Percentiles rank a stretch among this genome's conserved stretches.
phyloP scores from a whole-genome alignment of 2,329 filamentous ascomycete genomes.

The Coniochaeta sp. region DNA sequence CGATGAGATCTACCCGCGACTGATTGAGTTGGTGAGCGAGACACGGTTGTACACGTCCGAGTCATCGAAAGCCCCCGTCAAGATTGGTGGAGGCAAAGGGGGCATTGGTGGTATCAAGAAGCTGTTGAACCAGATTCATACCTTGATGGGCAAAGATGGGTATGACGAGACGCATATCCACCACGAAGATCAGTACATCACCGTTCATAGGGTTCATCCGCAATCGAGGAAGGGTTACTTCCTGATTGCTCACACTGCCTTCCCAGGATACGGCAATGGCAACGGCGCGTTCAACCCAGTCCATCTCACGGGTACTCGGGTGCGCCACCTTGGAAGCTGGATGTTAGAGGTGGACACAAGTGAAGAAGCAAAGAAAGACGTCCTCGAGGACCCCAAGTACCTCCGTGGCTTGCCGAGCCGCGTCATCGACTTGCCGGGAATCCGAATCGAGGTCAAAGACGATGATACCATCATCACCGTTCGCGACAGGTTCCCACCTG shows the following conservation, averaged over 20 bases:
- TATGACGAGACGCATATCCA: slow-evolving; percentile 96
- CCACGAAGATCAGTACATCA: slow-evolving; percentile 93
- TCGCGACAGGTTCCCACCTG: slow-evolving; percentile 78
- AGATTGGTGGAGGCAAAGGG: slow-evolving; percentile 62
- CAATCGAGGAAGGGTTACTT: slow-evolving; percentile 91
- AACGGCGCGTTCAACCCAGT: slow-evolving; percentile 77
- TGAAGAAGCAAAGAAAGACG: slow-evolving; percentile 57
- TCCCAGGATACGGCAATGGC: slow-evolving; percentile 79
- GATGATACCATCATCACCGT: slow-evolving; percentile 75
- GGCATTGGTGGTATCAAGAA: slow-evolving; percentile 91
- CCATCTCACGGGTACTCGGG: slow-evolving; percentile 75
- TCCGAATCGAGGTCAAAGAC: slow-evolving; percentile 63
- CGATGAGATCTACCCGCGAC: slow-evolving; percentile 88
- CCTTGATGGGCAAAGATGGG: slow-evolving; percentile 87
- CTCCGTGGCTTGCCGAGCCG: slow-evolving; percentile 80
- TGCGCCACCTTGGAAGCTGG: slow-evolving; percentile 83
- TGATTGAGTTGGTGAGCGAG: slow-evolving; percentile 91
- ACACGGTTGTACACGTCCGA: slow-evolving; percentile 74
- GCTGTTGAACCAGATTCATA: slow-evolving; percentile 89
- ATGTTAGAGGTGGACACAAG: slow-evolving; percentile 81
- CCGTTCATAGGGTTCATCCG: slow-evolving; percentile 90
- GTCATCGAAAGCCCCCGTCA: slow-evolving; percentile 57
- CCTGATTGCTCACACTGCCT: slow-evolving; percentile 91
- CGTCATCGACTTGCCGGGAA: slow-evolving; percentile 65
- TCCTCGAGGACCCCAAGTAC: slow-evolving; percentile 60